Percentiles rank a stretch among this genome's conserved stretches.
Evolutionary conservation across 2,329 filamentous ascomycete species (phyloP).

Genomic region (Chaetomium sp.): DNA sequence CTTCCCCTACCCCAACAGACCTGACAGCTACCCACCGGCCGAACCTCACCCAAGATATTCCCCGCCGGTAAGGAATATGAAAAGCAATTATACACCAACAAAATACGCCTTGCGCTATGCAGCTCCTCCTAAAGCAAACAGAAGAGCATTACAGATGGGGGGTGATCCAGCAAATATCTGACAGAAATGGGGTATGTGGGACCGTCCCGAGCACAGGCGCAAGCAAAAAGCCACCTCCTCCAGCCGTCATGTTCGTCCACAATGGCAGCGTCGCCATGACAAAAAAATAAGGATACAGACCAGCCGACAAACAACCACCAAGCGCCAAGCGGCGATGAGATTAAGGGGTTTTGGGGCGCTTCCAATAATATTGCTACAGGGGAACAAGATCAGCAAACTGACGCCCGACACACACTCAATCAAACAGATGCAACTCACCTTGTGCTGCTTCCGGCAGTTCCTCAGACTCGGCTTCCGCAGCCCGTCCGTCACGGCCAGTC

Average conservation of each 20-base stretch:
- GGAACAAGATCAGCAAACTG: conserved; percentile 1
- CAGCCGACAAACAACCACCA: neutral
- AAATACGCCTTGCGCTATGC: conserved; percentile 36
- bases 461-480: conserved; percentile 86
- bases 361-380: conserved; percentile 69
- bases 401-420: conserved; percentile 4
- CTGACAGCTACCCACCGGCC: neutral
- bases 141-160: conserved; percentile 14
- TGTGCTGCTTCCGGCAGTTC: conserved; percentile 92
- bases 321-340: neutral
- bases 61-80: neutral
- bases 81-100: conserved; percentile 26
- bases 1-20: neutral
- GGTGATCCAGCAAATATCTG: conserved; percentile 18
- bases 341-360: conserved; percentile 62
- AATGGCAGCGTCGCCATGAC: neutral
- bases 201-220: conserved; percentile 18
- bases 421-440: conserved; percentile 62
- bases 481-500: conserved; percentile 80
- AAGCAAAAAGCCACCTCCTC: conserved; percentile 7
- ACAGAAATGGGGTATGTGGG: conserved; percentile 21
- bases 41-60: neutral
- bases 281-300: conserved; percentile 6
- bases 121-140: conserved; percentile 29
- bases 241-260: neutral